phyloP scores from a whole-genome alignment of 1,284 basidiomycete genomes.

The Leucoagaricus sp. region DNA sequence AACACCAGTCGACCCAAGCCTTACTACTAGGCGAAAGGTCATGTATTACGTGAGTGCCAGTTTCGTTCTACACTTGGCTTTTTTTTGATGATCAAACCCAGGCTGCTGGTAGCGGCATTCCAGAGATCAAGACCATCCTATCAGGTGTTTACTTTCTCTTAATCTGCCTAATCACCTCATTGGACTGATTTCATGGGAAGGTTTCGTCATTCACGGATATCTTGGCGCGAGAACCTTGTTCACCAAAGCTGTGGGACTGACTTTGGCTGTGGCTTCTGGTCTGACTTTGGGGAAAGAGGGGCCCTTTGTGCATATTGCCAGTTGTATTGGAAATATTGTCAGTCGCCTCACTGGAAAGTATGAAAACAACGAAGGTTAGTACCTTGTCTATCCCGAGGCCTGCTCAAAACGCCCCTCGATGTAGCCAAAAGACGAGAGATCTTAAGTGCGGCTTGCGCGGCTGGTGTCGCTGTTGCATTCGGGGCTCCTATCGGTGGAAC shows the following conservation, averaged over 20 bases:
- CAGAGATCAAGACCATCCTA: slow-evolving; percentile 96
- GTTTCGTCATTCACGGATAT: slow-evolving; percentile 98
- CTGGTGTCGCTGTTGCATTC: slow-evolving; percentile 89
- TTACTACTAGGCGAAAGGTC: slow-evolving; percentile 59
- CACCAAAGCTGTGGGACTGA: slow-evolving; percentile 89
- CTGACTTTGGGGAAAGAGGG: slow-evolving; percentile 94
- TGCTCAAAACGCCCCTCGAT: neutral
- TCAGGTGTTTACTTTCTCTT: slow-evolving; percentile 53
- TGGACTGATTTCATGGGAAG: slow-evolving; percentile 35
- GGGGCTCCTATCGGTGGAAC: slow-evolving; percentile 94
- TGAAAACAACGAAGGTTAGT: slow-evolving; percentile 86
- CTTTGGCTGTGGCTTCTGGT: slow-evolving; percentile 90
- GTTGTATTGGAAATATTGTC: slow-evolving; percentile 93
- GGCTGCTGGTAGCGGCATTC: slow-evolving; percentile 96
- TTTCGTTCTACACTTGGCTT: slow-evolving; percentile 4
- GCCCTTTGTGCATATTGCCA: slow-evolving; percentile 95
- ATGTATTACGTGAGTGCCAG: slow-evolving; percentile 74
- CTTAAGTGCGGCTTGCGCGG: slow-evolving; percentile 89
- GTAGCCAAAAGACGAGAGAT: slow-evolving; percentile 89
- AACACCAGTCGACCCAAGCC: slow-evolving; percentile 22
- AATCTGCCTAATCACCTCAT: slow-evolving; percentile 1
- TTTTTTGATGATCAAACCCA: slow-evolving; percentile 28
- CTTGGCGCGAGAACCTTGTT: slow-evolving; percentile 88
- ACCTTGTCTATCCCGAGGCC: neutral
- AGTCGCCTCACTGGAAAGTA: slow-evolving; percentile 88